Evolutionary conservation across 768 basidiomycete species (phyloP).

Genomic region (Trametes coccinea): DNA sequence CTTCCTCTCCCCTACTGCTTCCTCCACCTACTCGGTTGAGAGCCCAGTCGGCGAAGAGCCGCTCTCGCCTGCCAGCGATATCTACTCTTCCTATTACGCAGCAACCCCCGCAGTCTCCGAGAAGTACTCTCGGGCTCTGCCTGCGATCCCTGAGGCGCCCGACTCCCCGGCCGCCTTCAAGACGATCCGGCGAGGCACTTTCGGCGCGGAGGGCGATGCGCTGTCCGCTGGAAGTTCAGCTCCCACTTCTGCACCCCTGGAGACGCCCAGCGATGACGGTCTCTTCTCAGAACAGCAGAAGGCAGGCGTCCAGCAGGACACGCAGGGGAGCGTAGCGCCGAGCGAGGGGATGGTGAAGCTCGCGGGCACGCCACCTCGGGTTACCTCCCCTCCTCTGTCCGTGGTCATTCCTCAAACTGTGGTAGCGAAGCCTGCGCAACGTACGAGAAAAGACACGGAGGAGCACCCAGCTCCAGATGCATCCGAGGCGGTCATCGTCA

Average conservation of each 20-base stretch:
- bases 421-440: background rate
- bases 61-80: slow-evolving; percentile 20
- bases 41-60: slow-evolving; percentile 14
- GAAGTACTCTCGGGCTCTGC: slow-evolving; percentile 13
- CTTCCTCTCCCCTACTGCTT: slow-evolving; percentile 1
- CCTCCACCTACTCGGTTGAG: slow-evolving; percentile 3
- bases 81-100: slow-evolving; percentile 11
- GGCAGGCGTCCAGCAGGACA: background rate
- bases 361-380: slow-evolving; percentile 12
- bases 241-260: slow-evolving; percentile 14
- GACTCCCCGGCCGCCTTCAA: slow-evolving; percentile 8
- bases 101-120: slow-evolving; percentile 8
- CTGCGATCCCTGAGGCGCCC: slow-evolving; percentile 20
- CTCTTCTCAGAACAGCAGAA: slow-evolving; percentile 1
- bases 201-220: slow-evolving; percentile 7
- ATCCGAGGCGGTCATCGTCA: slow-evolving; percentile 22
- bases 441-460: slow-evolving; percentile 4
- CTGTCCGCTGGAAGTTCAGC: slow-evolving; percentile 7
- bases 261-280: slow-evolving; percentile 16
- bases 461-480: slow-evolving; percentile 15
- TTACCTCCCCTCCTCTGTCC: slow-evolving; percentile 22
- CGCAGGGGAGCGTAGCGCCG: background rate
- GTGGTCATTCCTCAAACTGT: slow-evolving; percentile 15
- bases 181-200: slow-evolving; percentile 10
- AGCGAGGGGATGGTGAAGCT: slow-evolving; percentile 4